Conservation (phyloP, 495 filamentous ascomycete species). For the Poronia punctata region DNA sequence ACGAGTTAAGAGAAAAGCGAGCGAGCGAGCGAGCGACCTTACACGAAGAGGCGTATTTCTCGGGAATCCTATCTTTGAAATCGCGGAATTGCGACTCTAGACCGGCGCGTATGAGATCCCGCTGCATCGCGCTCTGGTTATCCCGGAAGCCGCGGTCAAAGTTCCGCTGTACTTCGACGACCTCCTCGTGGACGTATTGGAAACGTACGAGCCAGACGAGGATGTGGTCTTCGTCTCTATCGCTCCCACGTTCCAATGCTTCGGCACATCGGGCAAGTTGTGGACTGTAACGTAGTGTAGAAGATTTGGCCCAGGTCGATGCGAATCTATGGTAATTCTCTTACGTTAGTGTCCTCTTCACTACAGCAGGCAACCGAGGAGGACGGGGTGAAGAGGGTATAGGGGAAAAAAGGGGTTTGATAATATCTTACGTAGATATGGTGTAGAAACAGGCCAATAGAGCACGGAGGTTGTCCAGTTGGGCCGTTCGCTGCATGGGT, state of each 20-base stretch:
- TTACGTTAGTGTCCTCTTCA: neutral
- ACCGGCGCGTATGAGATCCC: constrained; percentile 31
- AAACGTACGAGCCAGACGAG: constrained; percentile 37
- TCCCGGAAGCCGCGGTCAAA: constrained; percentile 15
- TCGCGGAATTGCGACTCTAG: constrained; percentile 36
- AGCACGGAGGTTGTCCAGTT: constrained; percentile 31
- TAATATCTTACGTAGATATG: constrained; percentile 25
- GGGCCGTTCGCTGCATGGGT: constrained; percentile 11
- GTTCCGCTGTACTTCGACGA: constrained; percentile 20
- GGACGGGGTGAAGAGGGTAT: neutral
- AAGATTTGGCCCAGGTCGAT: constrained; percentile 26
- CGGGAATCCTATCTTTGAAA: constrained; percentile 29
- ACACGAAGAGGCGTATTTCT: constrained; percentile 3
- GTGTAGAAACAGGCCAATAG: constrained; percentile 34
- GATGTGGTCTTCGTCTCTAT: constrained; percentile 25
- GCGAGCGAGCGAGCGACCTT: constrained; percentile 1
- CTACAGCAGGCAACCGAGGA: neutral
- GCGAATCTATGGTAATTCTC: constrained; percentile 19
- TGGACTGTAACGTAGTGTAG: constrained; percentile 20
- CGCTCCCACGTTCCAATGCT: constrained; percentile 24
- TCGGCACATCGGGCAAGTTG: constrained; percentile 31
- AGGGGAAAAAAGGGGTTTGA: neutral
- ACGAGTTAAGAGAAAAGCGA: neutral
- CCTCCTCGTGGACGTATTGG: constrained; percentile 31
- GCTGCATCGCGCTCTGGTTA: constrained; percentile 30